Conservation (phyloP, 495 filamentous ascomycete species). For the Daldinia caldariorum region DNA sequence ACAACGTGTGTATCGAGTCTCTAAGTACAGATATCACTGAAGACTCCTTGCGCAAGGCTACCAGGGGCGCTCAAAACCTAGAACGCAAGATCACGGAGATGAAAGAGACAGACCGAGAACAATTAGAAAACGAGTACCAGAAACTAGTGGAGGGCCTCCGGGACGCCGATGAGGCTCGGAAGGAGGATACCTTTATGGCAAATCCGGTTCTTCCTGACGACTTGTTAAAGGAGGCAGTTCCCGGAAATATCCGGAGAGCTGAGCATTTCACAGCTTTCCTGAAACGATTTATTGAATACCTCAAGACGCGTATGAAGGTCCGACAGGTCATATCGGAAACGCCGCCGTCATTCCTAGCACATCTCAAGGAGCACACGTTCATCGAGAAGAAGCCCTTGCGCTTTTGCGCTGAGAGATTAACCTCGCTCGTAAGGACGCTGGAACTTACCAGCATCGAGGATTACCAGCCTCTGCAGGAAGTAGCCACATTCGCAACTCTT, state of each 20-base stretch:
- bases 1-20: conserved; percentile 99
- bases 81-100: conserved; percentile 91
- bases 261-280: conserved; percentile 97
- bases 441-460: conserved; percentile 98
- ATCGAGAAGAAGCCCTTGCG: conserved; percentile 96
- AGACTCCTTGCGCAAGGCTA: conserved; percentile 88
- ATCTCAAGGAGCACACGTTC: conserved; percentile 94
- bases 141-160: conserved; percentile 94
- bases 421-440: conserved; percentile 92
- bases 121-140: conserved; percentile 92
- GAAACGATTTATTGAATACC: conserved; percentile 95
- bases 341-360: conserved; percentile 89
- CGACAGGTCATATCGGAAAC: conserved; percentile 97
- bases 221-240: conserved; percentile 89
- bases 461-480: conserved; percentile 95
- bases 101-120: conserved; percentile 89
- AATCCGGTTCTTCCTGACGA: conserved; percentile 90
- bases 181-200: conserved; percentile 96
- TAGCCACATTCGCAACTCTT: conserved; percentile 97
- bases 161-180: conserved; percentile 83
- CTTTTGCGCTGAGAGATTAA: conserved; percentile 95
- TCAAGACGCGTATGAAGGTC: conserved; percentile 99
- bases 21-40: conserved; percentile 96
- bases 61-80: conserved; percentile 86
- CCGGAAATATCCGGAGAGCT: conserved; percentile 93